A percentile compares a stretch with the other conserved stretches of the same genome.
Evolutionary conservation across 345 rosid genomes (phyloP).

Genomic region (Rhodamnia rubescens): DNA sequence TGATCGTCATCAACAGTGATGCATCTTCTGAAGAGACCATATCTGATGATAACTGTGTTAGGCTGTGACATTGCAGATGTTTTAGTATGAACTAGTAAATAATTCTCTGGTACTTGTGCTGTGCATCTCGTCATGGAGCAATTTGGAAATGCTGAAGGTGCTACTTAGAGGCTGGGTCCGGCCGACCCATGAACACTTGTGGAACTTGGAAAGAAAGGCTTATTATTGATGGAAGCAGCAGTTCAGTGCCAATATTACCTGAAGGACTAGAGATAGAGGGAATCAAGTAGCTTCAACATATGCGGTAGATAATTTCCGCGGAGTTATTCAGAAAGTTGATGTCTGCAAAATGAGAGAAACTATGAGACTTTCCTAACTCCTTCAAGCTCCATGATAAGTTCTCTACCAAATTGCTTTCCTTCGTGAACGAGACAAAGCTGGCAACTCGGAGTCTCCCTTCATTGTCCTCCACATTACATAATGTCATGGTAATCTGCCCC

Average conservation of each 20-base stretch:
- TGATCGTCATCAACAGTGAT: constrained; percentile 20
- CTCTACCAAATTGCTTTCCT: neutral
- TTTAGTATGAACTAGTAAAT: neutral
- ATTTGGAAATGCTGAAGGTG: neutral
- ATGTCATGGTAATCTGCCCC: neutral
- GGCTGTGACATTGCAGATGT: constrained; percentile 1
- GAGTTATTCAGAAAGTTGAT: neutral
- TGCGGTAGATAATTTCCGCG: neutral
- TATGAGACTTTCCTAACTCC: neutral
- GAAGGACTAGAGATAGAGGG: neutral
- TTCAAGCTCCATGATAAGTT: constrained; percentile 1
- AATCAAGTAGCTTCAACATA: neutral
- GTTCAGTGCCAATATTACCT: neutral
- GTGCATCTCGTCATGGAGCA: neutral
- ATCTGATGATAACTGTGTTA: constrained; percentile 26
- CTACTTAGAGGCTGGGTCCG: neutral
- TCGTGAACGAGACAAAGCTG: neutral
- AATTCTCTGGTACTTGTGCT: neutral
- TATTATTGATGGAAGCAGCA: neutral
- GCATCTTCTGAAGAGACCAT: constrained; percentile 45
- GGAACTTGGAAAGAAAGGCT: neutral
- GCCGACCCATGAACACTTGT: neutral
- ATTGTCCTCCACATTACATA: neutral
- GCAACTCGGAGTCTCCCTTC: neutral
- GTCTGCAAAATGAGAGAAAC: neutral